Conservation (phyloP, 1,284 basidiomycete species). For the Lentinula novae-zelandiae region DNA sequence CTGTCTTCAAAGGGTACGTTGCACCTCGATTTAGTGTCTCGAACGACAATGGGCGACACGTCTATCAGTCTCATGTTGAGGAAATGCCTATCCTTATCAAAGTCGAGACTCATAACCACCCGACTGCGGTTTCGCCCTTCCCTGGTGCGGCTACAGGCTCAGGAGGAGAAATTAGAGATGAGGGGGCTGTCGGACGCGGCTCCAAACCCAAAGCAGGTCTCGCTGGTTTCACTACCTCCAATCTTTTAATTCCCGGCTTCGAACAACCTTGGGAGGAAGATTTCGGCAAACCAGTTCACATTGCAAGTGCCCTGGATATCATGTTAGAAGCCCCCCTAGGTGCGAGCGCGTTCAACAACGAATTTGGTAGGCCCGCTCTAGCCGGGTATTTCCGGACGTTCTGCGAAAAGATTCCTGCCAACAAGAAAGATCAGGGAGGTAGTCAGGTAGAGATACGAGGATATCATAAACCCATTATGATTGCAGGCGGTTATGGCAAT, state of each 20-base stretch:
- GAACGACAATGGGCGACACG: slow-evolving; percentile 24
- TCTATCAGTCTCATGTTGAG: slow-evolving; percentile 60
- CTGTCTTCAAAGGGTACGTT: slow-evolving; percentile 82
- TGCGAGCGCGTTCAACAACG: slow-evolving; percentile 97
- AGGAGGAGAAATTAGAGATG: slow-evolving; percentile 97
- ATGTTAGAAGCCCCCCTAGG: slow-evolving; percentile 97
- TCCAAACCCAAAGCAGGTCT: slow-evolving; percentile 97
- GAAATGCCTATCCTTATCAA: slow-evolving; percentile 93
- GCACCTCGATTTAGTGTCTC: slow-evolving; percentile 79
- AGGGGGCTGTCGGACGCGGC: slow-evolving; percentile 93
- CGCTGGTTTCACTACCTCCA: slow-evolving; percentile 92
- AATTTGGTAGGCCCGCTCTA: slow-evolving; percentile 91
- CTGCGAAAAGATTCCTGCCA: slow-evolving; percentile 62
- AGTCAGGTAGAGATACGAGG: slow-evolving; percentile 70
- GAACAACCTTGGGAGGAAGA: slow-evolving; percentile 89
- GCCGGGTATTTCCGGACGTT: slow-evolving; percentile 90
- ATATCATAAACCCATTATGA: slow-evolving; percentile 99
- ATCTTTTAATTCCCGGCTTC: slow-evolving; percentile 87
- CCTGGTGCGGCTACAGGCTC: slow-evolving; percentile 98
- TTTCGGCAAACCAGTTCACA: slow-evolving; percentile 88
- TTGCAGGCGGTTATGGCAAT: slow-evolving; percentile 95
- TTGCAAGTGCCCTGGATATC: slow-evolving; percentile 92
- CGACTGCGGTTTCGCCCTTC: slow-evolving; percentile 97
- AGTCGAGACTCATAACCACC: slow-evolving; percentile 99
- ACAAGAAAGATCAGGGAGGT: slow-evolving; percentile 27